These are phyloP conservation scores for Psilocybe sp. DNA, from an alignment of 768 basidiomycete species.

Conservation along the genomic window DNA sequence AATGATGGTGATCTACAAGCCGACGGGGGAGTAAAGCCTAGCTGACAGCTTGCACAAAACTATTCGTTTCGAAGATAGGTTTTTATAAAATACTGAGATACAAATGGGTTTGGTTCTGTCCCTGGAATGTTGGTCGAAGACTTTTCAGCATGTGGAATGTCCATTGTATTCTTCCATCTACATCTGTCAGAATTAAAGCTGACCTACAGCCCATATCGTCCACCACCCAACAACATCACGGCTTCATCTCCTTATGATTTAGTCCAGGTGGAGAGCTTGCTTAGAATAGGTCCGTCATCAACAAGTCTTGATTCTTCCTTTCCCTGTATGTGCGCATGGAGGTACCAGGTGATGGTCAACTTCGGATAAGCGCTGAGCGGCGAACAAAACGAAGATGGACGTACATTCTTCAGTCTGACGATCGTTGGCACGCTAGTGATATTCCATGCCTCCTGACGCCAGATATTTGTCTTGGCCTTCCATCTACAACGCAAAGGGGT, in stretches of 20 bases:
- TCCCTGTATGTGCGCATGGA: constrained; percentile 22
- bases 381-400: constrained; percentile 22
- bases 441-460: constrained; percentile 63
- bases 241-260: constrained; percentile 8
- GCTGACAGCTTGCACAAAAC: background rate
- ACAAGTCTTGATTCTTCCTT: constrained; percentile 40
- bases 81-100: too few relatives aligned
- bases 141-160: too few relatives aligned
- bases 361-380: too few relatives aligned
- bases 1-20: background rate
- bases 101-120: too few relatives aligned
- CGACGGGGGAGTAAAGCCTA: background rate
- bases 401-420: constrained; percentile 55
- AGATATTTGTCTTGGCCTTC: constrained; percentile 57
- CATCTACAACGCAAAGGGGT: constrained; percentile 44
- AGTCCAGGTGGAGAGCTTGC: constrained; percentile 28
- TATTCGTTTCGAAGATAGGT: background rate
- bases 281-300: constrained; percentile 34
- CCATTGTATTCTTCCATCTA: too few relatives aligned
- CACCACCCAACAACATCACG: background rate
- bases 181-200: too few relatives aligned
- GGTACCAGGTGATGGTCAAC: too few relatives aligned
- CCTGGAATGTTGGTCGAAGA: too few relatives aligned
- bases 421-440: constrained; percentile 64
- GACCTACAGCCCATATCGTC: too few relatives aligned